Percentiles rank a stretch among this genome's conserved stretches.
phyloP scores from a whole-genome alignment of 345 rosid genomes.

The Bruguiera sexangula region DNA sequence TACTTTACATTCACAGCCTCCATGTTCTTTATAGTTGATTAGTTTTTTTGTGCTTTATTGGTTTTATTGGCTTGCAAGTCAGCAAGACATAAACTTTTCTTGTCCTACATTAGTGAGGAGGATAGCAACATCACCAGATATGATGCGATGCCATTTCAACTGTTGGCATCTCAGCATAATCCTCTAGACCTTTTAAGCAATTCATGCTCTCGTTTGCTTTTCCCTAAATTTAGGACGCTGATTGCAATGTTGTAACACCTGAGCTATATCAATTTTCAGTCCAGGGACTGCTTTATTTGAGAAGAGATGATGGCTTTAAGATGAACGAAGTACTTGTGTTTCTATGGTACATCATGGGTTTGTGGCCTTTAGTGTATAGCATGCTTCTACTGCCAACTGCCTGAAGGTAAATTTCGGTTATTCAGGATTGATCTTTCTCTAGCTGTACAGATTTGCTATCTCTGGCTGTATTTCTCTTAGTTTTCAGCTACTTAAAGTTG shows the following conservation, averaged over 20 bases:
- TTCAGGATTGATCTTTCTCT: neutral
- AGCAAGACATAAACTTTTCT: neutral
- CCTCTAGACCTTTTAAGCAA: neutral
- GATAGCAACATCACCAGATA: too few relatives aligned
- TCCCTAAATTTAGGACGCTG: neutral
- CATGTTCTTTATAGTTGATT: neutral
- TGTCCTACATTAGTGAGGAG: too few relatives aligned
- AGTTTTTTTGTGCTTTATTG: neutral
- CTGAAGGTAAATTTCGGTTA: conserved; percentile 51
- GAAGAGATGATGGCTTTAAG: conserved; percentile 74
- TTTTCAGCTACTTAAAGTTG: too few relatives aligned
- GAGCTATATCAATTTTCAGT: conserved; percentile 32
- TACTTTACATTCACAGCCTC: conserved; percentile 11
- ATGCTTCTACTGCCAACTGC: conserved; percentile 83
- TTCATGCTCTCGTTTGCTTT: neutral
- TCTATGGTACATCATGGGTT: conserved; percentile 81
- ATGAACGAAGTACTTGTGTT: conserved; percentile 85
- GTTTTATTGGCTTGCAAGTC: neutral
- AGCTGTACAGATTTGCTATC: too few relatives aligned
- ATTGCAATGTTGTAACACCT: too few relatives aligned
- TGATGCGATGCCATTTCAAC: too few relatives aligned
- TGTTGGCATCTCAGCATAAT: too few relatives aligned
- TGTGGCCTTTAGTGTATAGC: conserved; percentile 77
- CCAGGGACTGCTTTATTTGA: conserved; percentile 76
- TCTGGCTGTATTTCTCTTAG: too few relatives aligned